Evolutionary conservation across 768 basidiomycete species (phyloP).

Genomic region (Austroboletus festivus): DNA sequence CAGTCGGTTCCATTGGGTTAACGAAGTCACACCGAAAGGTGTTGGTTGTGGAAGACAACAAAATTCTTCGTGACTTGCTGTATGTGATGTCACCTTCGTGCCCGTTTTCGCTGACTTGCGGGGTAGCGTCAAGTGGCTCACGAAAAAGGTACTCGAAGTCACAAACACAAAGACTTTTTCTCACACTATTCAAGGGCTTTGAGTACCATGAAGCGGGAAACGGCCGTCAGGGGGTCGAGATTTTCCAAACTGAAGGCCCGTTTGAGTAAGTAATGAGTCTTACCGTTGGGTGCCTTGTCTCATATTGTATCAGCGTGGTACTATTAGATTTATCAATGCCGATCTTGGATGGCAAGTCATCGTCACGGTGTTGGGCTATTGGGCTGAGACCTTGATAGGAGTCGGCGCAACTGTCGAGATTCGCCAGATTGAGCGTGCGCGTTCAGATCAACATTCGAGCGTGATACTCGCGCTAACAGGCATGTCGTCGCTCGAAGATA

Average conservation of each 20-base stretch:
- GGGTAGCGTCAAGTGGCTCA: slow-evolving; percentile 60
- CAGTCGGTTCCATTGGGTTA: slow-evolving; percentile 49
- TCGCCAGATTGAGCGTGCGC: slow-evolving; percentile 62
- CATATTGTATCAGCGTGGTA: slow-evolving; percentile 56
- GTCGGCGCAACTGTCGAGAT: slow-evolving; percentile 83
- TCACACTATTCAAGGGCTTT: slow-evolving; percentile 49
- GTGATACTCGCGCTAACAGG: slow-evolving; percentile 89
- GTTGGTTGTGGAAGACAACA: slow-evolving; percentile 89
- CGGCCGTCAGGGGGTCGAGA: slow-evolving; percentile 78
- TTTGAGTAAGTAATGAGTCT: slow-evolving; percentile 67
- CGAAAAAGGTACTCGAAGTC: slow-evolving; percentile 42
- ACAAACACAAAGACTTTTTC: neutral
- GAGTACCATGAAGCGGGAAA: slow-evolving; percentile 78
- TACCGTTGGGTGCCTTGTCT: neutral
- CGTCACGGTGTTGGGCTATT: neutral
- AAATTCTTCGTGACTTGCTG: slow-evolving; percentile 78
- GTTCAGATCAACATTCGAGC: slow-evolving; percentile 31
- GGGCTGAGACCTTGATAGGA: slow-evolving; percentile 39
- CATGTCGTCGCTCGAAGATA: slow-evolving; percentile 91
- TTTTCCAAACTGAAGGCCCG: slow-evolving; percentile 67
- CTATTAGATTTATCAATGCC: slow-evolving; percentile 93
- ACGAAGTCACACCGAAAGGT: slow-evolving; percentile 54
- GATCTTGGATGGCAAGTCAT: slow-evolving; percentile 70
- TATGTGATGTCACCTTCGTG: slow-evolving; percentile 38
- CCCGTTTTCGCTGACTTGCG: slow-evolving; percentile 9